Percentiles rank a stretch among this genome's conserved stretches.
phyloP scores from a whole-genome alignment of 2,329 filamentous ascomycete genomes.

The Fusarium pseudoanthophilum region DNA sequence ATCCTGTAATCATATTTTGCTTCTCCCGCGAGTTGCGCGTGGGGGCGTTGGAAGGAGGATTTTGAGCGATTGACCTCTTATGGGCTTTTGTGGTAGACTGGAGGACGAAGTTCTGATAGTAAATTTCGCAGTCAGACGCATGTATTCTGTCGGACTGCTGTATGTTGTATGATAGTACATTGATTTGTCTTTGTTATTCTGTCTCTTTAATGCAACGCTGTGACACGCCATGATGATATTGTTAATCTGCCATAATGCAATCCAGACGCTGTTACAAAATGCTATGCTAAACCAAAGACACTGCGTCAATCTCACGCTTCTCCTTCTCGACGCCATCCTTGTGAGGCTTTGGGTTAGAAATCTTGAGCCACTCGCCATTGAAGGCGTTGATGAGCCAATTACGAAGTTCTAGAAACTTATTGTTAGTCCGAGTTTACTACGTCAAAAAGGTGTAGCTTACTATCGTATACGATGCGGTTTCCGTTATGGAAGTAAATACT shows the following conservation, averaged over 20 bases:
- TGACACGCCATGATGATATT: constrained; percentile 16
- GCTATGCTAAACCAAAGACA: constrained; percentile 1
- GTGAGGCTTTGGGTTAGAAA: constrained; percentile 61
- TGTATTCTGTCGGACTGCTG: constrained; percentile 30
- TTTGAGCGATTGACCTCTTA: constrained; percentile 37
- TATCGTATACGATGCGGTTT: constrained; percentile 90
- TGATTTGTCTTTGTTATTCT: constrained; percentile 38
- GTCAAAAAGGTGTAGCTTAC: constrained; percentile 64
- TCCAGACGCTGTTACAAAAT: not conserved
- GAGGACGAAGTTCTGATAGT: constrained; percentile 42
- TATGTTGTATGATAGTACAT: constrained; percentile 51
- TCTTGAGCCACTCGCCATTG: constrained; percentile 90
- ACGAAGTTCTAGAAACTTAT: constrained; percentile 68
- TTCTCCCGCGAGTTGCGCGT: constrained; percentile 33
- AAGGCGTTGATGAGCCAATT: constrained; percentile 98
- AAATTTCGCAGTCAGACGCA: constrained; percentile 32
- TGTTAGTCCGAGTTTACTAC: not conserved
- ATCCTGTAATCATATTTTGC: constrained; percentile 47
- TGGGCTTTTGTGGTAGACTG: constrained; percentile 42
- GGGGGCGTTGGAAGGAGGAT: constrained; percentile 32
- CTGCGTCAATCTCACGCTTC: constrained; percentile 25
- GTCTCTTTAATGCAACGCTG: constrained; percentile 2
- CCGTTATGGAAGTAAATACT: constrained; percentile 95
- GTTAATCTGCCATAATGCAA: not conserved
- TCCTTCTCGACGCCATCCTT: constrained; percentile 41